phyloP scores from a whole-genome alignment of 371 early-diverging fungal species.

The Blyttiomyces sp. region DNA sequence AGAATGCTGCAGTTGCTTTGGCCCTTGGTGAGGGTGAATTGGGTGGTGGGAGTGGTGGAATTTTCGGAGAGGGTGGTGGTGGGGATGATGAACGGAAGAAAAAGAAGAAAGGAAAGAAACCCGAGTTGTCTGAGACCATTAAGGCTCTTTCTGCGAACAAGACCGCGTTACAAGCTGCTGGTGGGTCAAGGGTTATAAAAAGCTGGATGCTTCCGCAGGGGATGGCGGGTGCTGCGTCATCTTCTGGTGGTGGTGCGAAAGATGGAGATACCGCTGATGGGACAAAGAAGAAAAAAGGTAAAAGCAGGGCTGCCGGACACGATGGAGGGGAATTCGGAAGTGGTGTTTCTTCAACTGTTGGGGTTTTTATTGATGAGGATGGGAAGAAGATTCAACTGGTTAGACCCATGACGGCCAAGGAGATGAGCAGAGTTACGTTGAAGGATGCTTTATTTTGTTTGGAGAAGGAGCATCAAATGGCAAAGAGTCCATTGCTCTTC shows the following conservation, averaged over 20 bases:
- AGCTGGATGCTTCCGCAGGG: slow-evolving; percentile 37
- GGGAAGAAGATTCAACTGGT: slow-evolving; percentile 14
- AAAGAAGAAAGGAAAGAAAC: slow-evolving; percentile 20
- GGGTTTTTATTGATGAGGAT: slow-evolving; percentile 4
- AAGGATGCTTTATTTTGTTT: slow-evolving; percentile 35
- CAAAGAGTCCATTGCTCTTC: slow-evolving; percentile 15
- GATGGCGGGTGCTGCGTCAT: not conserved
- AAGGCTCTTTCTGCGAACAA: slow-evolving; percentile 25
- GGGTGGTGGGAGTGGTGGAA: slow-evolving; percentile 1
- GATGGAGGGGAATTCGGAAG: not conserved
- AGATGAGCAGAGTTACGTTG: slow-evolving; percentile 32
- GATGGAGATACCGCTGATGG: slow-evolving; percentile 2
- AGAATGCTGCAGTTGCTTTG: not conserved
- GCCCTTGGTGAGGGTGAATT: not conserved
- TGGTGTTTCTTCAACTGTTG: slow-evolving; percentile 10
- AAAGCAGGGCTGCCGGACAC: slow-evolving; percentile 10
- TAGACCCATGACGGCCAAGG: slow-evolving; percentile 22
- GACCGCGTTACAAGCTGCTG: slow-evolving; percentile 18
- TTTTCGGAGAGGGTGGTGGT: not conserved
- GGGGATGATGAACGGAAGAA: slow-evolving; percentile 12
- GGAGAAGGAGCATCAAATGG: slow-evolving; percentile 30
- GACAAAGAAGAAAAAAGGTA: not conserved
- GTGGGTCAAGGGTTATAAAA: slow-evolving; percentile 26
- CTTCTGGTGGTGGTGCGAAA: not conserved
- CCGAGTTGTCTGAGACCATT: slow-evolving; percentile 13